Percentiles rank a stretch among this genome's conserved stretches.
Evolutionary conservation across 805 yeast genomes (phyloP).

Genomic region (Peterozyma toletana): DNA sequence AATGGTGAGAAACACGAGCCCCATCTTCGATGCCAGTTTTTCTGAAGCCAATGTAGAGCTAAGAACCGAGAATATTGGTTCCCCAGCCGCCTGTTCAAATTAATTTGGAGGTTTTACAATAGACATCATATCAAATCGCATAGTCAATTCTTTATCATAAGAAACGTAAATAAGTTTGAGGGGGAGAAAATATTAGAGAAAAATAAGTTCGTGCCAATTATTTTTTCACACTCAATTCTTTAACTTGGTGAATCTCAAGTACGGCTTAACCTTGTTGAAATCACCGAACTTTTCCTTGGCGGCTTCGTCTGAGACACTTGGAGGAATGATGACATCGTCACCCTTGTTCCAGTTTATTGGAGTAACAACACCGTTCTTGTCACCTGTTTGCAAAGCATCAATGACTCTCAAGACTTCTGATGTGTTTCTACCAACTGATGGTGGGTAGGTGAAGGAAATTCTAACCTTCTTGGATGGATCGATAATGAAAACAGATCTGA

Average conservation of each 20-base stretch:
- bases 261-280: constrained; percentile 53
- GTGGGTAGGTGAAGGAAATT: constrained; percentile 60
- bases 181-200: no score
- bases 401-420: constrained; percentile 66
- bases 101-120: no score
- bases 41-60: no score
- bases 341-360: constrained; percentile 73
- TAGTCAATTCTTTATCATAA: no score
- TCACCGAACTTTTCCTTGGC: constrained; percentile 58
- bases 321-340: constrained; percentile 68
- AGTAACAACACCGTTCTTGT: constrained; percentile 54
- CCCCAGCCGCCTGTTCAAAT: no score
- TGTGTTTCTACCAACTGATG: constrained; percentile 70
- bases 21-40: no score
- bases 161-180: no score
- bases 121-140: no score
- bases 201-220: neutral
- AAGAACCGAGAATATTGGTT: no score
- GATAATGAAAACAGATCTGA: constrained; percentile 65
- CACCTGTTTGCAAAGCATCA: constrained; percentile 64
- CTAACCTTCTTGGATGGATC: constrained; percentile 62
- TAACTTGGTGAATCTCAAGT: constrained; percentile 44
- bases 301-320: constrained; percentile 50
- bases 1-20: no score
- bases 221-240: neutral